phyloP scores from a whole-genome alignment of 495 filamentous ascomycete species.

The Bacidia gigantensis region DNA sequence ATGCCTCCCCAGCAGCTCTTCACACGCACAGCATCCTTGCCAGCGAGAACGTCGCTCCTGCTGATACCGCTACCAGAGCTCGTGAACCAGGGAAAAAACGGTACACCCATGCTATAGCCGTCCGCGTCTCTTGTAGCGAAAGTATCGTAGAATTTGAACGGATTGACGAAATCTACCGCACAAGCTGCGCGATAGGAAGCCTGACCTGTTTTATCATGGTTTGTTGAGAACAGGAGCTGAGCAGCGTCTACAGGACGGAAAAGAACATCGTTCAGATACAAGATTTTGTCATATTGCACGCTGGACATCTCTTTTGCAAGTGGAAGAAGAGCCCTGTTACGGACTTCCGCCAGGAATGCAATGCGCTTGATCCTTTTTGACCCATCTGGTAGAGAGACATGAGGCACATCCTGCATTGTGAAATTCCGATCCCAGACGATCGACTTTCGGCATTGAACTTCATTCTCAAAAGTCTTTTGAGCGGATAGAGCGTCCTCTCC shows the following conservation, averaged over 20 bases:
- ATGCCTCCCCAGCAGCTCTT: slow-evolving; percentile 75
- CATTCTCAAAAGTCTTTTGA: slow-evolving; percentile 28
- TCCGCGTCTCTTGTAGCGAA: slow-evolving; percentile 65
- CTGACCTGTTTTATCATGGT: slow-evolving; percentile 40
- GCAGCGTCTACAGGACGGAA: slow-evolving; percentile 57
- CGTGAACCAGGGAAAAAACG: slow-evolving; percentile 65
- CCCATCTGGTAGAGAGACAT: slow-evolving; percentile 47
- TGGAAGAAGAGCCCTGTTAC: slow-evolving; percentile 59
- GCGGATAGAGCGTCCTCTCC: slow-evolving; percentile 35
- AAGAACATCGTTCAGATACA: slow-evolving; percentile 65
- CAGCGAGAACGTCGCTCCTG: slow-evolving; percentile 44
- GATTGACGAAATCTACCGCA: slow-evolving; percentile 61
- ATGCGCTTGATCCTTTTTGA: slow-evolving; percentile 52
- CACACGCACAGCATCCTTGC: slow-evolving; percentile 56
- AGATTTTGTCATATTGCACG: slow-evolving; percentile 46
- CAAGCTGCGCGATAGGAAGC: slow-evolving; percentile 65
- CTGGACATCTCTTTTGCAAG: slow-evolving; percentile 30
- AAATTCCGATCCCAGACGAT: slow-evolving; percentile 44
- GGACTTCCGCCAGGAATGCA: slow-evolving; percentile 61
- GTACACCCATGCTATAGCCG: slow-evolving; percentile 54
- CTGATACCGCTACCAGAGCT: slow-evolving; percentile 40
- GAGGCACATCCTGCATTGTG: slow-evolving; percentile 35
- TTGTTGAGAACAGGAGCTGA: slow-evolving; percentile 65
- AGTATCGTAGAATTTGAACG: slow-evolving; percentile 71
- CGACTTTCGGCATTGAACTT: slow-evolving; percentile 35